Evolutionary conservation across 1,284 basidiomycete species (phyloP).

Genomic region (Malassezia dermatis): DNA sequence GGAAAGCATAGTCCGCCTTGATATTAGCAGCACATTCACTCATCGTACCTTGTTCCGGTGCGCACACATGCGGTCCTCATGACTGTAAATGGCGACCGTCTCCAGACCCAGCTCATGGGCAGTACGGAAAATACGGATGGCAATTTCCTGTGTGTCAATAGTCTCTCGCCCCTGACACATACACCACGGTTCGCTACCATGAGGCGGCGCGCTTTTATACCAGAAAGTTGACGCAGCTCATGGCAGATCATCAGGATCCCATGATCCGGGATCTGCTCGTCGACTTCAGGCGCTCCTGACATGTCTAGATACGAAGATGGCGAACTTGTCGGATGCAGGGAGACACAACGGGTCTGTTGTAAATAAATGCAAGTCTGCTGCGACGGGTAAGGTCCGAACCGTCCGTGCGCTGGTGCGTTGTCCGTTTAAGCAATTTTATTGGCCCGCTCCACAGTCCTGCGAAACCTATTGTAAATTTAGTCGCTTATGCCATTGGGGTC

Average conservation of each 20-base stretch:
- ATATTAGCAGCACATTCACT: background rate
- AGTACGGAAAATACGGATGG: constrained; percentile 94
- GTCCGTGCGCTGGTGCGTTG: background rate
- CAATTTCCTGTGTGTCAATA: constrained; percentile 69
- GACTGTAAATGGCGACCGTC: constrained; percentile 95
- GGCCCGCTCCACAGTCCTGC: background rate
- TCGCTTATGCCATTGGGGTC: background rate
- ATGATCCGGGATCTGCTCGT: background rate
- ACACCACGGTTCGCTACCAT: constrained; percentile 47
- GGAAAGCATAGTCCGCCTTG: constrained; percentile 93
- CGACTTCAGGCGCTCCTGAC: background rate
- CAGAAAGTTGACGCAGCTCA: constrained; percentile 6
- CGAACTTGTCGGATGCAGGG: background rate
- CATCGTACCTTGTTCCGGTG: constrained; percentile 77
- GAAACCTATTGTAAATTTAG: background rate
- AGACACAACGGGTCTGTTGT: background rate
- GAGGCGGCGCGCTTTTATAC: constrained; percentile 36
- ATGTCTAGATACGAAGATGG: background rate
- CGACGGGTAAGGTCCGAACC: background rate
- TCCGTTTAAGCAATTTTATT: background rate
- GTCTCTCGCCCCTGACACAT: constrained; percentile 1
- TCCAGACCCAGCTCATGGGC: constrained; percentile 99
- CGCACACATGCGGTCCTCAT: constrained; percentile 88
- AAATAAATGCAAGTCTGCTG: background rate
- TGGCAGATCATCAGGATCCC: constrained; percentile 1